A percentile compares a stretch with the other conserved stretches of the same genome.
Evolutionary conservation across 139 green algal genomes (phyloP).

Genomic region (Coelastrella sp.): DNA sequence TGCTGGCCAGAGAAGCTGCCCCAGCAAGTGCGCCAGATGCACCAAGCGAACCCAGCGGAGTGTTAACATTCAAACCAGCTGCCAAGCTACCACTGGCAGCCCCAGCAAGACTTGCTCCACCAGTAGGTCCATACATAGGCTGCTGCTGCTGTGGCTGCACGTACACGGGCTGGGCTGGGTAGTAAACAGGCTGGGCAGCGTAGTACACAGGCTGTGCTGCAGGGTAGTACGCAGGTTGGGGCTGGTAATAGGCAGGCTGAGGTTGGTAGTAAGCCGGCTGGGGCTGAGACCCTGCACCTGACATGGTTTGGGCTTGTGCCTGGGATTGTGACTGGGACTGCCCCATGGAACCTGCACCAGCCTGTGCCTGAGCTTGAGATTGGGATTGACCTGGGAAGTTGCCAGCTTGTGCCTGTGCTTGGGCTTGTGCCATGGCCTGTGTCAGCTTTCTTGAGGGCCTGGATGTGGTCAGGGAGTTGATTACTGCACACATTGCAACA

Average conservation of each 20-base stretch:
- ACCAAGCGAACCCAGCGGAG: neutral
- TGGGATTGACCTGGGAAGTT: neutral
- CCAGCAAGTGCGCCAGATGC: neutral
- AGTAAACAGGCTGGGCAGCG: neutral
- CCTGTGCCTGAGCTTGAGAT: neutral
- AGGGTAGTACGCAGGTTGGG: neutral
- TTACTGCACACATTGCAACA: neutral
- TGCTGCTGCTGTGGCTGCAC: neutral
- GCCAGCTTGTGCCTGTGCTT: neutral
- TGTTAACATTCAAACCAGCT: neutral
- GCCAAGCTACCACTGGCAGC: neutral
- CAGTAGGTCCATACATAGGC: neutral
- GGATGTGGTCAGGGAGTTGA: neutral
- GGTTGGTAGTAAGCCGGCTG: neutral
- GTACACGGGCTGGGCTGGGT: neutral
- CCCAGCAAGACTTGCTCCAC: neutral
- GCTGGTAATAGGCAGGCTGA: neutral
- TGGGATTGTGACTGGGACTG: neutral
- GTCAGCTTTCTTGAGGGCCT: neutral
- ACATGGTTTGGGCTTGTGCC: neutral
- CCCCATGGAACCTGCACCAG: neutral
- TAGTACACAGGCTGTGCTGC: neutral
- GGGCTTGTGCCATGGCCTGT: neutral
- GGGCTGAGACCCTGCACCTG: neutral
- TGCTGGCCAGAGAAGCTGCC: neutral